Evolutionary conservation across 306 rosid species (phyloP).

Genomic region (Prunus mume): DNA sequence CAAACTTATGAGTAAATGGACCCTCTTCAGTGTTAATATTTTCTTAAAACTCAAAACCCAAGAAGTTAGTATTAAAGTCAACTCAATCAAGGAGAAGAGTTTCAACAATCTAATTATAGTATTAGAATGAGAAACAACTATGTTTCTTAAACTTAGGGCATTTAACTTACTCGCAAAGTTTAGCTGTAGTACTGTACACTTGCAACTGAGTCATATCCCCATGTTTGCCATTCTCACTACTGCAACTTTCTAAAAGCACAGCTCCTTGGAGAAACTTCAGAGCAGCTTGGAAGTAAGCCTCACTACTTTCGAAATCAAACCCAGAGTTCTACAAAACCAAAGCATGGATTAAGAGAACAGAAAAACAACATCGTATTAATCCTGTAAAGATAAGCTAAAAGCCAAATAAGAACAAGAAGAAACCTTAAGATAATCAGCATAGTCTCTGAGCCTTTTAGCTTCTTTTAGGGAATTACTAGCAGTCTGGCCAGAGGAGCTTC

Average conservation of each 20-base stretch:
- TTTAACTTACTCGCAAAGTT: constrained; percentile 61
- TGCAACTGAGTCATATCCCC: constrained; percentile 63
- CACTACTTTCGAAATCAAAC: constrained; percentile 72
- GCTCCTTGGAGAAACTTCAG: constrained; percentile 86
- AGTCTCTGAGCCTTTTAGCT: constrained; percentile 58
- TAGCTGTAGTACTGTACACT: constrained; percentile 59
- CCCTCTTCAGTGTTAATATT: too few species aligned
- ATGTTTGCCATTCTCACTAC: constrained; percentile 50
- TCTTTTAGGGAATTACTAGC: constrained; percentile 50
- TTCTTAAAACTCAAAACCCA: too few species aligned
- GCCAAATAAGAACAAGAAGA: constrained; percentile 23
- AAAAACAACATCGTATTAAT: constrained; percentile 17
- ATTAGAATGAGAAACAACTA: not conserved
- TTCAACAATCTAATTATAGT: not conserved
- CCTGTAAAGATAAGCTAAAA: constrained; percentile 26
- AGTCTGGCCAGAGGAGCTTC: constrained; percentile 43
- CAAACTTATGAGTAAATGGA: too few species aligned
- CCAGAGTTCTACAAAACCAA: constrained; percentile 48
- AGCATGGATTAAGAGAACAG: constrained; percentile 14
- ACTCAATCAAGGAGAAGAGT: not conserved
- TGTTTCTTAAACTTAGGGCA: not conserved
- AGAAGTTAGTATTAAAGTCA: not conserved
- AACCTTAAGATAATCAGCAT: constrained; percentile 71
- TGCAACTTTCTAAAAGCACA: constrained; percentile 49
- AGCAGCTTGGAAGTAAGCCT: constrained; percentile 84